Evolutionary conservation across 352 stramenopile species (phyloP), one percentile per base, ranked within the genome.

Genomic region (Lagenidium giganteum): DNA sequence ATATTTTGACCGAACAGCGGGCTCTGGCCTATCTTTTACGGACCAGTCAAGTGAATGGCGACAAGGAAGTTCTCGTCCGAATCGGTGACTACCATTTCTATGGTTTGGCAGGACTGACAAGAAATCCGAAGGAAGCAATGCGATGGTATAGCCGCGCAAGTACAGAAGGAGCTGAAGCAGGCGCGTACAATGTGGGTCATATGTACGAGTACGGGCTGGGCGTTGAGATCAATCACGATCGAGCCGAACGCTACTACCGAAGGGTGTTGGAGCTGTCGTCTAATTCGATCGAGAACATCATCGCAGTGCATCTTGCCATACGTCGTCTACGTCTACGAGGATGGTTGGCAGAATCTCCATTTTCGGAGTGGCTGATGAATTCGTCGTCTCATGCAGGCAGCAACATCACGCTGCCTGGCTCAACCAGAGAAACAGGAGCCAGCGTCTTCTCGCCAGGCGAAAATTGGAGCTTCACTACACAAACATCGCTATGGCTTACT

Each of bases 81-180:
- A 77, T 93, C 6, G 81, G 81, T 34, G 81, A 93, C 44, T 87
- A 67, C 31, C 59, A 88, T 37, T 93, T 82, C 45, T 88, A 90
- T 42, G 78, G 78, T 6, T 46, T 74, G 31, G 73, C 58, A 5
- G 69, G 69, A 0, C 28, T 93, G 11, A 30, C 12, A 1, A 43
- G 36, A 17, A 51, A 80, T 36, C 25, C 54, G 6, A 45, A 46
- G 6, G 45, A 62, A 26, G 81, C 78, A 3, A 37, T 89, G 32
- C 47, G 55, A 28, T 89, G 73, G 75, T 89, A 92, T 52, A 88
- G 62, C 28, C 64, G 74, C 3, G 79, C 74, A 25, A 89, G 79
- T 29, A 66, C 70, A n/a, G 61, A 69, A 30, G 79, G 74, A 8
- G 60, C 79, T 9, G 61, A 57, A 18, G 57, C 57, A 7, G 79